Base-by-base conservation (phyloP, 106 monocot genomes). In the Allium fistulosum region DNA sequence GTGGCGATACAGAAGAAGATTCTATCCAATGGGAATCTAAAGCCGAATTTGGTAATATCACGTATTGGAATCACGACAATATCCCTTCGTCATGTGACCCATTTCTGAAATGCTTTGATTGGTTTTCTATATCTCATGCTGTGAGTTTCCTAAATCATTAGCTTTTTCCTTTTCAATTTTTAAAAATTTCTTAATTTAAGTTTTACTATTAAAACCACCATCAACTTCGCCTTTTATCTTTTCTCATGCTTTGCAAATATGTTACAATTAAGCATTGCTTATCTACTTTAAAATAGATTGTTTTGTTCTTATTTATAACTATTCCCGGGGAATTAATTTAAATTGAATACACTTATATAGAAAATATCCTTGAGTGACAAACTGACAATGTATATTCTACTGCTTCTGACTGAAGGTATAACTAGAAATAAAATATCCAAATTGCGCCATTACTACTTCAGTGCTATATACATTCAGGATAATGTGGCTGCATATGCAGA, bases 51-150 rank as follows among this genome's bases (percentile, higher is more conserved):
- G 49, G 78, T 65, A 86, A 79, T 56, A 47, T 90, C 4, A 85
- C 90, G 2, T 85, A 85, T 68, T 90, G 85, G 85, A 86, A 86
- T 67, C 83, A 85, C 65, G 90, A 90, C 51, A 68, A 15, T 70
- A 26, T 80, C 56, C 90, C 90, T 55, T 83, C 80, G 2, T 18
- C 77, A 8, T 77, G 86, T 27, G 89, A 90, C 68, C 70, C 82
- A 13, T 47, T 85, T 46, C 45, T 69, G 26, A 73, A 82, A 17
- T 73, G 80, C 68, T 85, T 90, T 53, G 85, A 90, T 61, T 90
- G 80, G 83, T 83, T 90, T 61, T 60, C 85, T 17, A 69, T 90
- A 61, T 75, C 90, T 65, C 59, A 90, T 78, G 82, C 90, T 18
- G 90, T 90, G 56, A 80, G 90, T 90, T 28, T 18, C 62, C 15